phyloP scores from a whole-genome alignment of 2,329 filamentous ascomycete species.

The Cytospora piceicola region DNA sequence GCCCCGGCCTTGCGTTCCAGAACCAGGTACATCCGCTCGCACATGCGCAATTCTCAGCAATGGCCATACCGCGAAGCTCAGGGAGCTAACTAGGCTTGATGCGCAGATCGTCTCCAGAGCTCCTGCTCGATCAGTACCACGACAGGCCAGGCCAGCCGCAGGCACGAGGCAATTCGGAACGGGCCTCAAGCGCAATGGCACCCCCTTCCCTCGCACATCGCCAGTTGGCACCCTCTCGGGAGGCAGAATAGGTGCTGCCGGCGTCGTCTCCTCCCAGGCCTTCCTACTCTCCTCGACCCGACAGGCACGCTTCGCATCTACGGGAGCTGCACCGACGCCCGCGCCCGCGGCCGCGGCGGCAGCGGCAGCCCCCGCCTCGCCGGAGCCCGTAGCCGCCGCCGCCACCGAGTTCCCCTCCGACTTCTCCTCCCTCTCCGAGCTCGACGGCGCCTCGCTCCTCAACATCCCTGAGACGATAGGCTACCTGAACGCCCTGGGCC shows the following conservation, averaged over 20 bases:
- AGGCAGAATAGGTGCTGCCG: constrained; percentile 33
- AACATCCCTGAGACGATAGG: constrained; percentile 76
- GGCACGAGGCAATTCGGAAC: constrained; percentile 38
- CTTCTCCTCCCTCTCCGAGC: constrained; percentile 39
- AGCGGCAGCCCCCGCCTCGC: constrained; percentile 33
- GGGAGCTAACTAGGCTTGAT: constrained; percentile 9
- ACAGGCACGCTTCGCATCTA: constrained; percentile 38
- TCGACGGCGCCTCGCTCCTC: constrained; percentile 51
- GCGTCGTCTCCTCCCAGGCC: constrained; percentile 29
- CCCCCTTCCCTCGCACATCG: constrained; percentile 1
- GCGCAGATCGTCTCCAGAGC: constrained; percentile 26
- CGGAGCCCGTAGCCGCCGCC: constrained; percentile 30
- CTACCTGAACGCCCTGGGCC: constrained; percentile 78
- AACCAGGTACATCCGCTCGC: constrained; percentile 38
- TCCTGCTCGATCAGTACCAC: constrained; percentile 28
- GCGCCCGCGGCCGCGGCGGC: constrained; percentile 25
- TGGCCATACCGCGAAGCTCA: neutral
- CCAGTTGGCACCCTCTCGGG: constrained; percentile 16
- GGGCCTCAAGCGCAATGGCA: constrained; percentile 33
- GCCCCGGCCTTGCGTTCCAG: constrained; percentile 48
- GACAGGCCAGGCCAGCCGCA: constrained; percentile 23
- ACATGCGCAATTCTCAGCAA: neutral
- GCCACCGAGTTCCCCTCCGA: constrained; percentile 31
- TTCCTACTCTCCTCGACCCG: constrained; percentile 29
- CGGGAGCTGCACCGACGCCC: constrained; percentile 30